Evolutionary conservation across 2,329 filamentous ascomycete genomes (phyloP), one percentile per base, ranked within the genome.

Genomic region (Trichoderma citrinoviride): DNA sequence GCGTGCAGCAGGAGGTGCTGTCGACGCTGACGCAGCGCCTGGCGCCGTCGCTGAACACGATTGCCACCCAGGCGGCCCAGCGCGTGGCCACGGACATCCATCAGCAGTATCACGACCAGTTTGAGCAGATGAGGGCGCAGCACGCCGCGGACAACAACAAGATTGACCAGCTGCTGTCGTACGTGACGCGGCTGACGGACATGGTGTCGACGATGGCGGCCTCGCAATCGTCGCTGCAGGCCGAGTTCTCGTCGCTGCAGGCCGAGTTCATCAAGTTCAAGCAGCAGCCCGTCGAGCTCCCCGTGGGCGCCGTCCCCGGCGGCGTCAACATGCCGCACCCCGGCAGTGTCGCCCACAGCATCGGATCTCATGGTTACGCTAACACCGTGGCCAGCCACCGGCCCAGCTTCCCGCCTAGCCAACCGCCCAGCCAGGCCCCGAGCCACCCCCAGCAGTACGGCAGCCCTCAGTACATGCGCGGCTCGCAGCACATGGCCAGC

Each of bases 171-270:
- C 82, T 94, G n/a, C 83, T 88, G 7, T 82, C 83, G 15, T 83
- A 91, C 33, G 87, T 92, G 5, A 84, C 83, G 37, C 84, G 85
- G 25, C 81, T 93, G 65, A 85, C 87, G 3, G 86, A 89, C 67
- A 91, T 88, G 50, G 83, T 94, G 25, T 85, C 87, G 44, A 84
- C 84, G 14, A 88, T 94, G 87, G 87, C 87, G 5, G 78, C 85
- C 5, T 83, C 85, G 1, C 90, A 93, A 76, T 78, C 84, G 4
- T 84, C 90, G 63, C 87, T 92, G 69, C 90, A 93, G 74, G 83
- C 83, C 47, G 84, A 85, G 68, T 81, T 88, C 64, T 78, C 84
- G 4, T 84, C 90, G 63, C 87, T 92, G 69, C 90, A 93, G 74
- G 83, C 83, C 47, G 84, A 85, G 68, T 81, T 88, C 64, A 76